Percentiles rank a stretch among this genome's conserved stretches.
These are phyloP conservation scores for Astragalus membranaceus DNA, from an alignment of 306 rosid genomes.

Conservation along the genomic window DNA sequence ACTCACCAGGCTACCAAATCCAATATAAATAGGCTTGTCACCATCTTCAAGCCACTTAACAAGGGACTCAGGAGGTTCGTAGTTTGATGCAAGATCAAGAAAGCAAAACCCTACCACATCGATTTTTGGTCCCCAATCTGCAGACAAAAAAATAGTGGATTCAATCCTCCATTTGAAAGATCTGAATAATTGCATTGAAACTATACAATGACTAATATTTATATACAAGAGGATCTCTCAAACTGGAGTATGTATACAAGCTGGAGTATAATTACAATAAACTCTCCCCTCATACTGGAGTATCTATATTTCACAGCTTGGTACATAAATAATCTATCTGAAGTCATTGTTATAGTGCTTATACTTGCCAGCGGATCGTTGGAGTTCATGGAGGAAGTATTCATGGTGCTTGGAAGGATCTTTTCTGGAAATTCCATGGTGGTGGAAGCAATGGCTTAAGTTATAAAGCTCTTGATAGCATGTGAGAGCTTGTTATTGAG, in stretches of 20 bases:
- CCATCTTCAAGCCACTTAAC: conserved; percentile 86
- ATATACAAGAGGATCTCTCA: not conserved
- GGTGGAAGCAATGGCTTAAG: too few relatives aligned
- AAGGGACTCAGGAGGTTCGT: conserved; percentile 75
- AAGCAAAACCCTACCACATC: conserved; percentile 99
- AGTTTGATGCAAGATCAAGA: conserved; percentile 98
- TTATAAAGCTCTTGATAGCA: too few relatives aligned
- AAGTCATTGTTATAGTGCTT: too few relatives aligned
- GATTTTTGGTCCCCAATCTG: conserved; percentile 97
- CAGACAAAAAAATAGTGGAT: conserved; percentile 27
- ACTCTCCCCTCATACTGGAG: too few relatives aligned
- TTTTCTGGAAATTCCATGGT: too few relatives aligned
- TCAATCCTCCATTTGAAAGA: not conserved
- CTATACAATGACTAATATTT: not conserved
- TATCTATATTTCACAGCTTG: too few relatives aligned
- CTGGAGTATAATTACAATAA: too few relatives aligned
- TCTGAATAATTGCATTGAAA: not conserved
- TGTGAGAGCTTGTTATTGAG: too few relatives aligned
- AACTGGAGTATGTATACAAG: not conserved
- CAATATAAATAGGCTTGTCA: conserved; percentile 84
- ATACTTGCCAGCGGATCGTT: too few relatives aligned
- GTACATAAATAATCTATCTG: too few relatives aligned
- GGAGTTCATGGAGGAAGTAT: too few relatives aligned
- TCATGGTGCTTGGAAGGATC: too few relatives aligned
- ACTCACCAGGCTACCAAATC: conserved; percentile 96